phyloP scores from a whole-genome alignment of 164 flowering plant species.

The Annona squamosa region DNA sequence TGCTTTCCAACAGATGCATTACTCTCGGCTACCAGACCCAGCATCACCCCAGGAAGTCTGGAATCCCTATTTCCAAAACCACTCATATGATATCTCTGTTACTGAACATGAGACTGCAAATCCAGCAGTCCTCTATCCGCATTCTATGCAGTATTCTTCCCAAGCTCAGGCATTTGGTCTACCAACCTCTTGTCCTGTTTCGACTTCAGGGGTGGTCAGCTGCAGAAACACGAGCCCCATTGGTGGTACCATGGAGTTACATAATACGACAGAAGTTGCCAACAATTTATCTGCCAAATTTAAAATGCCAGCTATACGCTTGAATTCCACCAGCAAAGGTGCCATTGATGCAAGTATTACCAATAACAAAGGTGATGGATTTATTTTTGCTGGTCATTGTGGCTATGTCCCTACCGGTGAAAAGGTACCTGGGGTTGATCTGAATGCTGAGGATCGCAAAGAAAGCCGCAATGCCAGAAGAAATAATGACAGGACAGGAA shows the following conservation, averaged over 20 bases:
- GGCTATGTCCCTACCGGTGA: constrained; percentile 1
- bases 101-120: constrained; percentile 3
- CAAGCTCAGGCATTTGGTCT: constrained; percentile 8
- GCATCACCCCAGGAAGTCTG: constrained; percentile 5
- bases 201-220: constrained; percentile 2
- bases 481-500: constrained; percentile 6
- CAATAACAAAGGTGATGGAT: constrained; percentile 12
- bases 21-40: constrained; percentile 7
- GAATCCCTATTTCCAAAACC: constrained; percentile 9
- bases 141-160: background rate
- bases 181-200: constrained; percentile 11
- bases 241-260: constrained; percentile 9
- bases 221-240: constrained; percentile 9
- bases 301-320: constrained; percentile 5
- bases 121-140: constrained; percentile 4
- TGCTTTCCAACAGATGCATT: constrained; percentile 6
- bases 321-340: constrained; percentile 11
- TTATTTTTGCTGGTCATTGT: constrained; percentile 1
- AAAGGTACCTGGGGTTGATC: constrained; percentile 5
- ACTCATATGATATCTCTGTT: constrained; percentile 6
- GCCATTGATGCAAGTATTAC: constrained; percentile 14
- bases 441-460: background rate
- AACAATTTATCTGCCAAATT: constrained; percentile 1
- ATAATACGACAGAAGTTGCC: constrained; percentile 5
- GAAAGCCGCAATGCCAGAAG: constrained; percentile 16